Percentiles rank a stretch among this genome's conserved stretches.
Conservation (phyloP, 768 basidiomycete species). For the Trametes cinnabarina region DNA sequence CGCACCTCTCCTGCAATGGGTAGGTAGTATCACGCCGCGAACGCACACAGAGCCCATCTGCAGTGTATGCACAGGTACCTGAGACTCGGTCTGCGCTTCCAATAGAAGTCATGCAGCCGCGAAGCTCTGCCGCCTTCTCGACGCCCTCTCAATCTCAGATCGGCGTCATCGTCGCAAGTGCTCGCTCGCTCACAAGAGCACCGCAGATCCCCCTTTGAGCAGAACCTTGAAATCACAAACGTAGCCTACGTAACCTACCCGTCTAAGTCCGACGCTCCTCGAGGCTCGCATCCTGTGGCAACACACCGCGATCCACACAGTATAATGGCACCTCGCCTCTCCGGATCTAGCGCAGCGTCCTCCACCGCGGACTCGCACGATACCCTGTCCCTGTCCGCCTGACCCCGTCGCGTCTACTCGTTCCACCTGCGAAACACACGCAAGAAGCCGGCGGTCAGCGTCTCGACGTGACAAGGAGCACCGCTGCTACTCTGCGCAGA, state of each 20-base stretch:
- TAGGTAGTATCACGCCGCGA: no score
- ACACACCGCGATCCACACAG: background rate
- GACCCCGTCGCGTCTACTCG: constrained; percentile 44
- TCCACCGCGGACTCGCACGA: constrained; percentile 1
- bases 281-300: background rate
- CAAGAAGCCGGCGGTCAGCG: constrained; percentile 13
- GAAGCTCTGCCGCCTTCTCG: constrained; percentile 12
- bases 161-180: background rate
- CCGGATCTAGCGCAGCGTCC: background rate
- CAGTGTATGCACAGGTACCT: no score
- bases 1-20: no score
- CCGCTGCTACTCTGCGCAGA: constrained; percentile 21
- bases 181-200: constrained; percentile 3
- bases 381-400: constrained; percentile 12
- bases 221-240: constrained; percentile 3
- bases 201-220: constrained; percentile 1
- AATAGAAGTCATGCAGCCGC: no score
- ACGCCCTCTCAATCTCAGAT: constrained; percentile 8
- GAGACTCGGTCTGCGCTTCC: no score
- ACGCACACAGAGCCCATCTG: no score
- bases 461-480: constrained; percentile 4
- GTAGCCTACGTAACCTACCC: background rate
- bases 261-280: constrained; percentile 2
- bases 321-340: background rate
- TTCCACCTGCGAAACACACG: constrained; percentile 58